A percentile compares a stretch with the other conserved stretches of the same genome.
Evolutionary conservation across 2,329 filamentous ascomycete species (phyloP).

Genomic region (Pseudocercospora musae): DNA sequence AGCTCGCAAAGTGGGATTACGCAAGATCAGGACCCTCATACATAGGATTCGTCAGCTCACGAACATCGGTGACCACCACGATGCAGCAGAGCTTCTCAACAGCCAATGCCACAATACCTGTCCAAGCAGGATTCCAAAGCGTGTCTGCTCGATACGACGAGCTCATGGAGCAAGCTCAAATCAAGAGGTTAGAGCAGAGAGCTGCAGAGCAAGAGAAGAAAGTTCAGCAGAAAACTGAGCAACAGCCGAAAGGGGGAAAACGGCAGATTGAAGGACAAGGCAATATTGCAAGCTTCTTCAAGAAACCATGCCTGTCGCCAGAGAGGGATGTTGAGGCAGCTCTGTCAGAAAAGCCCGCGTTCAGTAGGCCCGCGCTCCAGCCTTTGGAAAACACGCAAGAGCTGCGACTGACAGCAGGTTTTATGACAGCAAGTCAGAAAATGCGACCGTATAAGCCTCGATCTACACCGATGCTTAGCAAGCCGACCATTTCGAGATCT

Average conservation of each 20-base stretch:
- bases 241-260: slow-evolving; percentile 33
- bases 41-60: slow-evolving; percentile 19
- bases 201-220: slow-evolving; percentile 21
- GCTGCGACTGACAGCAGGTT: background rate
- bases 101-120: slow-evolving; percentile 26
- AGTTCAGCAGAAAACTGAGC: background rate
- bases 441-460: slow-evolving; percentile 26
- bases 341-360: background rate
- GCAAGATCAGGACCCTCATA: slow-evolving; percentile 9
- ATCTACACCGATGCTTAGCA: slow-evolving; percentile 28
- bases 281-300: slow-evolving; percentile 54
- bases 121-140: slow-evolving; percentile 36
- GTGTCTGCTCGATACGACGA: slow-evolving; percentile 40
- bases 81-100: slow-evolving; percentile 30
- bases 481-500: slow-evolving; percentile 26
- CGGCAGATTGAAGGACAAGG: slow-evolving; percentile 48
- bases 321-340: background rate
- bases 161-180: slow-evolving; percentile 36
- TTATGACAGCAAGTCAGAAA: slow-evolving; percentile 6
- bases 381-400: slow-evolving; percentile 14
- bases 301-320: slow-evolving; percentile 13
- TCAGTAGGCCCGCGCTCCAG: background rate
- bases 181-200: slow-evolving; percentile 30
- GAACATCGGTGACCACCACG: slow-evolving; percentile 21
- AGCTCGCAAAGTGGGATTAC: slow-evolving; percentile 38